Percentiles rank a stretch among this genome's conserved stretches.
These are phyloP conservation scores for Pilasporangium apinafurcum DNA, from an alignment of 352 stramenopile species.

Conservation along the genomic window DNA sequence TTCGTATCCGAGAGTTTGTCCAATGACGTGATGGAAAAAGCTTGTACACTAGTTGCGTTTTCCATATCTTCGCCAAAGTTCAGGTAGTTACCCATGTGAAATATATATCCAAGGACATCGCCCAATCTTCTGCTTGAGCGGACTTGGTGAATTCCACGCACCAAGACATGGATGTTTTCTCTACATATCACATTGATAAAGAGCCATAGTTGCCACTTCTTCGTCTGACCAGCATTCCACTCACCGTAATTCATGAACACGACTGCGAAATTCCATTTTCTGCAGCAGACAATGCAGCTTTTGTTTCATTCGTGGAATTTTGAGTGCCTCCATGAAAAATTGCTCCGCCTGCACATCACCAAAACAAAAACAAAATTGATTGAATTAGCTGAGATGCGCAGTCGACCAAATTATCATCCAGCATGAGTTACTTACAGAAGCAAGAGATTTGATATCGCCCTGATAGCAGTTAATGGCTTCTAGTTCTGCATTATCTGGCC, in stretches of 20 bases:
- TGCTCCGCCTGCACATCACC: slow-evolving; percentile 37
- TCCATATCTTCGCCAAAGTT: too few species aligned
- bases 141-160: slow-evolving; percentile 66
- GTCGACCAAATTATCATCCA: too few species aligned
- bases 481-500: slow-evolving; percentile 65
- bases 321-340: slow-evolving; percentile 60
- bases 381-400: neutral
- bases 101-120: slow-evolving; percentile 60
- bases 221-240: too few species aligned
- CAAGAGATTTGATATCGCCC: slow-evolving; percentile 40
- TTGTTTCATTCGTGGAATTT: slow-evolving; percentile 56
- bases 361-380: neutral
- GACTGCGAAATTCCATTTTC: slow-evolving; percentile 65
- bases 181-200: too few species aligned
- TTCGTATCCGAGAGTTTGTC: slow-evolving; percentile 79
- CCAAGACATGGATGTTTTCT: slow-evolving; percentile 56
- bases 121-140: slow-evolving; percentile 54
- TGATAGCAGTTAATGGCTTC: slow-evolving; percentile 57
- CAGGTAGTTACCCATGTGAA: slow-evolving; percentile 68
- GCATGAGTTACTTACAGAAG: slow-evolving; percentile 14
- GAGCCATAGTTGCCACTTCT: too few species aligned
- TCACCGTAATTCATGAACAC: slow-evolving; percentile 67
- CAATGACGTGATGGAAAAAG: slow-evolving; percentile 72
- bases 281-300: slow-evolving; percentile 74
- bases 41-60: too few species aligned